These are phyloP conservation scores for Kwoniella shivajii DNA, from an alignment of 1,284 basidiomycete species.

Conservation along the genomic window DNA sequence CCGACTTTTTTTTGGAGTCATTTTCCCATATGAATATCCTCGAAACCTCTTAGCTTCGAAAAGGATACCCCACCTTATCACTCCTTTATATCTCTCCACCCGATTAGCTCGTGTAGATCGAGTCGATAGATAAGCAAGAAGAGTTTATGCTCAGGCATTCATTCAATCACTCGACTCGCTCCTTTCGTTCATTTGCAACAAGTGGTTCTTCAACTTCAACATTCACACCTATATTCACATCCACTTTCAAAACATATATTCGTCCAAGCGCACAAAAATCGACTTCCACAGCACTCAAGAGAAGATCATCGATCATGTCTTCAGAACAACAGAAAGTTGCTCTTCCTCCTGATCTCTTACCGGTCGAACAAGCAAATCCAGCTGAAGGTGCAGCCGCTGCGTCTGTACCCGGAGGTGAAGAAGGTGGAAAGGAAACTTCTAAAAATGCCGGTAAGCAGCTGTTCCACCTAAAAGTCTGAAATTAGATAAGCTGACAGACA, in stretches of 20 bases:
- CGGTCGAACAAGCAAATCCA: slow-evolving; percentile 38
- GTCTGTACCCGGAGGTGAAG: slow-evolving; percentile 12
- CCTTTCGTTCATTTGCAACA: background rate
- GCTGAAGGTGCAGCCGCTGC: slow-evolving; percentile 18
- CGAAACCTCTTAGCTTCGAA: background rate
- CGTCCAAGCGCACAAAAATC: slow-evolving; percentile 2
- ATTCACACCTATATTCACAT: no score
- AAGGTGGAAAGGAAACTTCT: slow-evolving; percentile 28
- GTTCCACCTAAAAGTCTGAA: background rate
- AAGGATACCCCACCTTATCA: background rate
- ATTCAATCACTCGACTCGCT: slow-evolving; percentile 11
- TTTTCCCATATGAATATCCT: background rate
- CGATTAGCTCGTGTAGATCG: background rate
- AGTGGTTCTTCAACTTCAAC: no score
- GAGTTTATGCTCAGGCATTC: slow-evolving; percentile 15
- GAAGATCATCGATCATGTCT: slow-evolving; percentile 11
- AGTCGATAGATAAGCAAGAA: slow-evolving; percentile 8
- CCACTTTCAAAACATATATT: background rate
- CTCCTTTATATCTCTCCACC: background rate
- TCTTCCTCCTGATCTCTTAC: slow-evolving; percentile 22
- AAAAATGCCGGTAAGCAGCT: slow-evolving; percentile 45
- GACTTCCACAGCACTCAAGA: background rate
- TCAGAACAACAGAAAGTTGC: slow-evolving; percentile 16
- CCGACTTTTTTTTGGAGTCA: no score
- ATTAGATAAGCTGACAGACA: slow-evolving; percentile 3